A percentile compares a stretch with the other conserved stretches of the same genome.
phyloP scores from a whole-genome alignment of 805 yeast species.

The Wickerhamiella hasegawae region DNA sequence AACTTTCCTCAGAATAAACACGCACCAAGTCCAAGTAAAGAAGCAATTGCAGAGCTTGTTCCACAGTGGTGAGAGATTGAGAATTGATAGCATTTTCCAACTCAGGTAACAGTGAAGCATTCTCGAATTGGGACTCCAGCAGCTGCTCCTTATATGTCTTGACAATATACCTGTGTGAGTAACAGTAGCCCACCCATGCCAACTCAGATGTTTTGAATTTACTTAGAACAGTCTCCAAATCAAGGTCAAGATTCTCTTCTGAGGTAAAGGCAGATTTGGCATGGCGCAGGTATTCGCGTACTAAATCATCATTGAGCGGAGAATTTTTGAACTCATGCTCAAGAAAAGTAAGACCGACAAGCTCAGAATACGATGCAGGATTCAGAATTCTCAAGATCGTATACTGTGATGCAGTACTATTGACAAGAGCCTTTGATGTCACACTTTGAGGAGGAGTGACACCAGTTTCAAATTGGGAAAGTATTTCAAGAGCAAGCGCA shows the following conservation, averaged over 20 bases:
- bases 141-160: conserved; percentile 1
- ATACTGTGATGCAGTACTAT: no score
- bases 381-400: not conserved
- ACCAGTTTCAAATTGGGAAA: no score
- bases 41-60: no score
- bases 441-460: no score
- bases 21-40: conserved; percentile 3
- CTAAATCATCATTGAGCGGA: not conserved
- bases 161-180: not conserved
- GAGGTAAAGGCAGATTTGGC: not conserved
- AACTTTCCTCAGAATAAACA: not conserved
- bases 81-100: not conserved
- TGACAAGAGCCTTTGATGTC: no score
- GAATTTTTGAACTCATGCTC: not conserved
- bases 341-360: not conserved
- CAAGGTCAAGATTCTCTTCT: not conserved
- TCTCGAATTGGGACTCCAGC: not conserved
- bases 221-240: not conserved
- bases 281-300: not conserved
- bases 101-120: not conserved
- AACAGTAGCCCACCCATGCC: conserved; percentile 4
- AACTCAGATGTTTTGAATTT: not conserved
- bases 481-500: no score
- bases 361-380: not conserved
- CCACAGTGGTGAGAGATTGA: not conserved